Evolutionary conservation across 768 basidiomycete genomes (phyloP).

Genomic region (Suillus clintonianus): DNA sequence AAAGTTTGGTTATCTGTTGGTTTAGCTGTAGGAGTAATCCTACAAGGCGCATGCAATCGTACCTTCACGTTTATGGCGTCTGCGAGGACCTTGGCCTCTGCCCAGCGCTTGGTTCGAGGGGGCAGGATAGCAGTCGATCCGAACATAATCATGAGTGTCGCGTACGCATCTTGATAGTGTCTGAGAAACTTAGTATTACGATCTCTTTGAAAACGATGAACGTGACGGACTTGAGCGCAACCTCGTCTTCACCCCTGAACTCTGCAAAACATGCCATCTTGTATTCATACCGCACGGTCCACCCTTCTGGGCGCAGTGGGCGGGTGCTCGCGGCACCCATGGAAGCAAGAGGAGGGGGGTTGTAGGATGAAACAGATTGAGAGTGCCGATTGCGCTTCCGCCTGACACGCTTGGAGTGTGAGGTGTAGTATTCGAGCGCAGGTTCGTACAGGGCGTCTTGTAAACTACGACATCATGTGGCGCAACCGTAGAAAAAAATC

Average conservation of each 20-base stretch:
- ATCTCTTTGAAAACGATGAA: conserved; percentile 7
- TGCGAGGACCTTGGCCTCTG: conserved; percentile 95
- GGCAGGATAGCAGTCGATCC: conserved; percentile 82
- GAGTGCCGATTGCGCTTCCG: conserved; percentile 86
- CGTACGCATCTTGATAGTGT: conserved; percentile 94
- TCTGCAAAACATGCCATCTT: conserved; percentile 98
- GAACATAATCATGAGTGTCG: conserved; percentile 83
- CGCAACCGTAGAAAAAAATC: not conserved
- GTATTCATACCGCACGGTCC: conserved; percentile 96
- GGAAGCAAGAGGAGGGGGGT: conserved; percentile 46
- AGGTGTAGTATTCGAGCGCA: conserved; percentile 89
- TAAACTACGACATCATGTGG: conserved; percentile 48
- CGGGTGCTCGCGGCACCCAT: conserved; percentile 44
- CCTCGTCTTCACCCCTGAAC: conserved; percentile 89
- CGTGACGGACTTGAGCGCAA: conserved; percentile 79
- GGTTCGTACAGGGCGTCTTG: conserved; percentile 89
- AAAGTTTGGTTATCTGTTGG: conserved; percentile 80
- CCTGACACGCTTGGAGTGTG: conserved; percentile 89
- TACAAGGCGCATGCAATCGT: conserved; percentile 8
- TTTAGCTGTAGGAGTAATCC: not conserved
- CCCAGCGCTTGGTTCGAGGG: conserved; percentile 96
- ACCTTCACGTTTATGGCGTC: conserved; percentile 94
- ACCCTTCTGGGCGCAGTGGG: conserved; percentile 81
- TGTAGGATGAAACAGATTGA: conserved; percentile 52
- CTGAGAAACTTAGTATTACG: conserved; percentile 39